These are phyloP conservation scores for Chlamydomonas sp. DNA, from an alignment of 139 green algal species.

Conservation along the genomic window DNA sequence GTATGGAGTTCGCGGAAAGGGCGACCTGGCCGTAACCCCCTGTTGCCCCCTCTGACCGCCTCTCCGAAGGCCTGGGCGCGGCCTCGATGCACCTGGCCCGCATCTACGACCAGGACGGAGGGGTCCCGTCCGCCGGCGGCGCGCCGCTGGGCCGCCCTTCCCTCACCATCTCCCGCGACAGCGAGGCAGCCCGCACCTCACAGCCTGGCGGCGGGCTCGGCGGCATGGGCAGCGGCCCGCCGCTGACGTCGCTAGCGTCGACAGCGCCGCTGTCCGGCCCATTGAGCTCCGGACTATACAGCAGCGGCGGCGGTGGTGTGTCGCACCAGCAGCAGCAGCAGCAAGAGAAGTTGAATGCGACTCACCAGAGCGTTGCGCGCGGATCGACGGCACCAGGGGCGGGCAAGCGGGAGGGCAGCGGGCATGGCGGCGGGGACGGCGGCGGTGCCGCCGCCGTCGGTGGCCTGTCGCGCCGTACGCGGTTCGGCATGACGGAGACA, in stretches of 20 bases:
- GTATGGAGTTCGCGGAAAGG: too few relatives aligned
- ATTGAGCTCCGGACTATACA: too few relatives aligned
- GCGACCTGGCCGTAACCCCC: neutral
- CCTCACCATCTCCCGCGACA: too few relatives aligned
- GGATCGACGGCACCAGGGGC: too few relatives aligned
- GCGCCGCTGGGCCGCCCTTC: neutral
- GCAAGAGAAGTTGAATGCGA: neutral
- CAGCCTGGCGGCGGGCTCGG: too few relatives aligned
- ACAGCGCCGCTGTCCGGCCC: too few relatives aligned
- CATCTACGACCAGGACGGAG: constrained; percentile 19
- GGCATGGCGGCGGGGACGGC: neutral
- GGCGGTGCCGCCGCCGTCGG: neutral
- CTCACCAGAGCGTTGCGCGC: neutral
- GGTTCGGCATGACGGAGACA: neutral
- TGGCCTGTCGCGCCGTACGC: constrained; percentile 2
- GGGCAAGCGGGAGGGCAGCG: too few relatives aligned
- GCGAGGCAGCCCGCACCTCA: too few relatives aligned
- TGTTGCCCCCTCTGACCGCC: neutral
- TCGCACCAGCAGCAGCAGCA: neutral
- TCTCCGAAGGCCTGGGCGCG: constrained; percentile 11
- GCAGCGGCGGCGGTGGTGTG: neutral
- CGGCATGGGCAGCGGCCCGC: too few relatives aligned
- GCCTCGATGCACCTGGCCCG: constrained; percentile 21
- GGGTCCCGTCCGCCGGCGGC: neutral
- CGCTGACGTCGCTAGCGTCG: too few relatives aligned